Percentiles rank a stretch among this genome's conserved stretches.
phyloP scores from a whole-genome alignment of 192 early-diverging fungal species.

The Tieghemiomyces parasiticus region DNA sequence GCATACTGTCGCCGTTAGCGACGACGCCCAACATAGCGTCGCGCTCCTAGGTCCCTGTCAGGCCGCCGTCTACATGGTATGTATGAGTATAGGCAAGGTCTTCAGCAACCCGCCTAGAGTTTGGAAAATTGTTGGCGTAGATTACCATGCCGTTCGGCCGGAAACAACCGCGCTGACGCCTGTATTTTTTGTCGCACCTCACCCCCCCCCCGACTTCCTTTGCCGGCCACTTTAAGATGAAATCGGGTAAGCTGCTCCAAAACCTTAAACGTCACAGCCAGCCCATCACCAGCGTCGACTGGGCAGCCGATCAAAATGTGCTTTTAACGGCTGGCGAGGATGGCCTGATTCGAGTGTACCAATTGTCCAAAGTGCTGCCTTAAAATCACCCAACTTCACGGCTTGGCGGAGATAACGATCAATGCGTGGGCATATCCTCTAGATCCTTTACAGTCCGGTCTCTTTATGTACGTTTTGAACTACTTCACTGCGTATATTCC shows the following conservation, averaged over 20 bases:
- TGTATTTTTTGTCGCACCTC: background rate
- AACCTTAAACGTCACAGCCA: constrained; percentile 1
- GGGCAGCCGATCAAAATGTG: constrained; percentile 7
- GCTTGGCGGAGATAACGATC: too few species aligned
- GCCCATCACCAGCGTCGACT: constrained; percentile 1
- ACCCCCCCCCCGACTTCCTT: background rate
- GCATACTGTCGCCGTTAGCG: background rate
- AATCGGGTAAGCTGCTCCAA: constrained; percentile 1
- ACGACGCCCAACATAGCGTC: constrained; percentile 1
- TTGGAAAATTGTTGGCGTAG: background rate
- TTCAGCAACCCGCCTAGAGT: background rate
- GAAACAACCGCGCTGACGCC: too few species aligned
- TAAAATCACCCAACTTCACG: too few species aligned
- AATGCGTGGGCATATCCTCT: too few species aligned
- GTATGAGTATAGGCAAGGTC: background rate
- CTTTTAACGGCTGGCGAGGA: constrained; percentile 1
- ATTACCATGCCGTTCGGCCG: too few species aligned
- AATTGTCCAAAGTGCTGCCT: background rate
- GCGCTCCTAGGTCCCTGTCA: background rate
- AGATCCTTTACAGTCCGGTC: too few species aligned
- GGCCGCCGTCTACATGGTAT: background rate
- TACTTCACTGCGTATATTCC: too few species aligned
- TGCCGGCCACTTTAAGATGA: background rate
- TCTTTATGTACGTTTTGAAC: too few species aligned
- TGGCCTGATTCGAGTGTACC: background rate